Percentiles rank a stretch among this genome's conserved stretches.
These are phyloP conservation scores for Ceratocystiopsis brevicomis DNA, from an alignment of 2,329 filamentous ascomycete genomes.

Conservation along the genomic window DNA sequence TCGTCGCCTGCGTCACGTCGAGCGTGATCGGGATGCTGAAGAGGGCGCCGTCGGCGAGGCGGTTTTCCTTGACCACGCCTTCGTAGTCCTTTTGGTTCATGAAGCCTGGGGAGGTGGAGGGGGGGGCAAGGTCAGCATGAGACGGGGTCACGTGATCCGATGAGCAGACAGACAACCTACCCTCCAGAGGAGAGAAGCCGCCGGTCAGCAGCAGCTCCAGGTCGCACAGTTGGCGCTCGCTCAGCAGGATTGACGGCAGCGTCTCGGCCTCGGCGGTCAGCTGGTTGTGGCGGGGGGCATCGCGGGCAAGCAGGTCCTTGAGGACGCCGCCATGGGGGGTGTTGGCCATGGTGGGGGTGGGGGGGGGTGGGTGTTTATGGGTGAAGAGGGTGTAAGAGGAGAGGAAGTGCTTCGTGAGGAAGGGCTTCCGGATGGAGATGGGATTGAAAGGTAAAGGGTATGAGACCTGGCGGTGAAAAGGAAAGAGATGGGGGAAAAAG, in stretches of 20 bases:
- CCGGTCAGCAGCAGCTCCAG: constrained; percentile 93
- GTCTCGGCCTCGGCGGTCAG: constrained; percentile 70
- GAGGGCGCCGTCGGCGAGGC: constrained; percentile 71
- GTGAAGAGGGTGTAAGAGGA: not conserved
- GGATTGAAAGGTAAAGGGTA: not conserved
- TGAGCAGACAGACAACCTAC: constrained; percentile 30
- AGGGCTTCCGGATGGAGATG: not conserved
- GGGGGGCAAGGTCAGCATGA: not conserved
- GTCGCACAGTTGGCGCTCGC: constrained; percentile 92
- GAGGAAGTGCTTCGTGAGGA: not conserved
- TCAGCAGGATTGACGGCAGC: constrained; percentile 67
- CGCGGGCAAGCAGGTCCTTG: constrained; percentile 92
- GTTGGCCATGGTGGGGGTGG: constrained; percentile 37
- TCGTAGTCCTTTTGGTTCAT: constrained; percentile 96
- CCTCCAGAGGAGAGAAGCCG: constrained; percentile 94
- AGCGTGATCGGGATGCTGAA: constrained; percentile 96
- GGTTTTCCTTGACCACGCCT: constrained; percentile 71
- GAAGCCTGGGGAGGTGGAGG: no score
- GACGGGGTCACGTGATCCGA: not conserved
- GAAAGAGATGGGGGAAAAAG: not conserved
- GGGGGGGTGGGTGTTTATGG: not conserved
- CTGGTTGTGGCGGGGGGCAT: constrained; percentile 64
- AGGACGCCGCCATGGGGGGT: constrained; percentile 78
- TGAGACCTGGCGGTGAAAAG: not conserved
- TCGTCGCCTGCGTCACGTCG: constrained; percentile 57